Conservation (phyloP, 352 stramenopile genomes). For the Bremia lactucae region DNA sequence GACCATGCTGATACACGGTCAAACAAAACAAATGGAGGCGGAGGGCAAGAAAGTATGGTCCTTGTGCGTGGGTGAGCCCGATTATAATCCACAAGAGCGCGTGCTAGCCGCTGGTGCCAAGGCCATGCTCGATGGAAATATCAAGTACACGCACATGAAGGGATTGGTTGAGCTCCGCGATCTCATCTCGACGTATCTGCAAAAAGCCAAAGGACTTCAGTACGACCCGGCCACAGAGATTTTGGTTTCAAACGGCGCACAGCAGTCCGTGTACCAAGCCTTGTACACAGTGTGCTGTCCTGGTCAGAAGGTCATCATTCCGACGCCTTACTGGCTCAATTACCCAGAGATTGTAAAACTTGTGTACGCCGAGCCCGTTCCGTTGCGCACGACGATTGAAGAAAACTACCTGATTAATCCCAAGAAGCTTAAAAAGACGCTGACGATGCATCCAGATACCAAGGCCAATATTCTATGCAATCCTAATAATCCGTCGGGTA, state of each 20-base stretch:
- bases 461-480: constrained; percentile 93
- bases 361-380: constrained; percentile 75
- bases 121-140: constrained; percentile 70
- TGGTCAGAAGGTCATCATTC: constrained; percentile 92
- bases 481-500: constrained; percentile 92
- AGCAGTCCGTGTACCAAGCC: constrained; percentile 90
- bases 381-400: constrained; percentile 82
- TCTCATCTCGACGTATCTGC: constrained; percentile 85
- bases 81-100: constrained; percentile 85
- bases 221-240: too few species aligned
- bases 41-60: constrained; percentile 86
- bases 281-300: constrained; percentile 80
- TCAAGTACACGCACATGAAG: constrained; percentile 92
- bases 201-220: constrained; percentile 76
- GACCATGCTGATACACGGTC: constrained; percentile 89
- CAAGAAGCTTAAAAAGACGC: constrained; percentile 50
- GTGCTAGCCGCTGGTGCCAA: constrained; percentile 83
- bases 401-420: constrained; percentile 89
- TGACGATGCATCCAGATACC: constrained; percentile 42
- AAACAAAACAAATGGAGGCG: constrained; percentile 90
- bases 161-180: constrained; percentile 82
- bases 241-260: constrained; percentile 92
- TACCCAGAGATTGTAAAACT: constrained; percentile 95
- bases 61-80: constrained; percentile 93
- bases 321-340: constrained; percentile 92